Base-by-base conservation (phyloP, 2,329 filamentous ascomycete genomes). In the Fusarium multiceps region DNA sequence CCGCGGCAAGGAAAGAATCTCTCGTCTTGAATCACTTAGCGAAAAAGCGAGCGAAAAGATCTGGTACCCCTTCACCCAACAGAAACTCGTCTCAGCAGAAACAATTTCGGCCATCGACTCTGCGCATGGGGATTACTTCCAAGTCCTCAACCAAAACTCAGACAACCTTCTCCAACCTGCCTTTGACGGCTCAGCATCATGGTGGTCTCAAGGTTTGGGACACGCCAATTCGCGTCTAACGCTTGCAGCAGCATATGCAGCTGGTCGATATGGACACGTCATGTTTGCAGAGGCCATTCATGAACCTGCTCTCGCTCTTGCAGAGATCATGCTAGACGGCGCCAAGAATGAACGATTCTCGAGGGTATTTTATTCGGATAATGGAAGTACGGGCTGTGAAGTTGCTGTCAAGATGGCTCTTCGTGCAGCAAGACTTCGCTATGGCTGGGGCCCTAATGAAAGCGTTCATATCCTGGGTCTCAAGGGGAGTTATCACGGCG, bases 191-290 rank as follows among this genome's bases (percentile, higher is more conserved):
- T 96, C 93, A 1, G 93, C 93, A 2, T 95, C 92, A 0, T 97
- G 93, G 93, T 97, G 93, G 93, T 97, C 93, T 0, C 93, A 97
- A 79, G 93, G 93, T 4, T 85, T 97, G 1, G 93, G 93, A 2
- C 93, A 97, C 70, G 91, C 90, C 8, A 94, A 93, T 72, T 87
- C 92, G 0, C 81, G 85, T 1, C 83, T 97, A 2, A 87, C 92
- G 0, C 85, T 96, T 3, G 89, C 92, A 1, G 92, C 93, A 3
- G 92, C 93, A 0, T 90, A 96, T 75, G 93, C 93, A 1, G 92
- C 93, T 3, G 93, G 93, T 10, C 86, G 93, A 28, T 97, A 96
- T 74, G 93, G 93, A 0, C 93, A 97, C 78, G 92, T 96, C 71
- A 96, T 97, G 91, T 96, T 97, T 74, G 92, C 92, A 0, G 89